phyloP scores from a whole-genome alignment of 331 rosid genomes.

The Acacia pycnantha region DNA sequence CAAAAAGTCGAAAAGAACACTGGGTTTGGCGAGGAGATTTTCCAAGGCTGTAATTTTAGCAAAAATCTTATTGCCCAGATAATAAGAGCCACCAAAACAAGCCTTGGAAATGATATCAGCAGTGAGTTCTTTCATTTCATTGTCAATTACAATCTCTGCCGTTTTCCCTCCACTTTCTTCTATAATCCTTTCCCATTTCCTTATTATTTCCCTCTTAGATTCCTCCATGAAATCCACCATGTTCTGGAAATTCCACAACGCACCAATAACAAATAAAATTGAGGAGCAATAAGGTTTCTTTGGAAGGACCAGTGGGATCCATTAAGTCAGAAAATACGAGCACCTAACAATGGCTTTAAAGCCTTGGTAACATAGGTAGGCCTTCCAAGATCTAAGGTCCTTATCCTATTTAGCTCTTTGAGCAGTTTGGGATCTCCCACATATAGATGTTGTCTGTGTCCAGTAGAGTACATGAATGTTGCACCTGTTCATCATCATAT shows the following conservation, averaged over 20 bases:
- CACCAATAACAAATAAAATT: background rate
- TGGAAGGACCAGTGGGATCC: conserved; percentile 14
- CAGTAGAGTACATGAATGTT: conserved; percentile 33
- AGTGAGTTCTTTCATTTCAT: conserved; percentile 28
- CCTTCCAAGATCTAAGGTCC: conserved; percentile 23
- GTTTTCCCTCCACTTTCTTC: conserved; percentile 14
- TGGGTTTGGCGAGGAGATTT: conserved; percentile 10
- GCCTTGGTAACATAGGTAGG: conserved; percentile 6
- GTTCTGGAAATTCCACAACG: background rate
- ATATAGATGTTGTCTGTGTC: conserved; percentile 29
- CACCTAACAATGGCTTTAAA: conserved; percentile 17
- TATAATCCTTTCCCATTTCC: conserved; percentile 27
- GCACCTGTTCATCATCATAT: conserved; percentile 16
- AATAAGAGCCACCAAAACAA: conserved; percentile 38
- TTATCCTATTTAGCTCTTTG: conserved; percentile 14
- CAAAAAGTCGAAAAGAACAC: conserved; percentile 28
- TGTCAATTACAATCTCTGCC: conserved; percentile 34
- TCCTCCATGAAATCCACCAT: background rate
- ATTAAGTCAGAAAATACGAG: conserved; percentile 12
- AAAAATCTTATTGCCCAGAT: conserved; percentile 37
- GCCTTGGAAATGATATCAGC: conserved; percentile 36
- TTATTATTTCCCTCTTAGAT: background rate
- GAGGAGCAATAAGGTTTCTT: conserved; percentile 28
- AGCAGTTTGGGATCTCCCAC: conserved; percentile 24
- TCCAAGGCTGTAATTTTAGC: conserved; percentile 29